A percentile compares a stretch with the other conserved stretches of the same genome.
phyloP scores from a whole-genome alignment of 768 basidiomycete species.

The Psilocybe tampanensis region DNA sequence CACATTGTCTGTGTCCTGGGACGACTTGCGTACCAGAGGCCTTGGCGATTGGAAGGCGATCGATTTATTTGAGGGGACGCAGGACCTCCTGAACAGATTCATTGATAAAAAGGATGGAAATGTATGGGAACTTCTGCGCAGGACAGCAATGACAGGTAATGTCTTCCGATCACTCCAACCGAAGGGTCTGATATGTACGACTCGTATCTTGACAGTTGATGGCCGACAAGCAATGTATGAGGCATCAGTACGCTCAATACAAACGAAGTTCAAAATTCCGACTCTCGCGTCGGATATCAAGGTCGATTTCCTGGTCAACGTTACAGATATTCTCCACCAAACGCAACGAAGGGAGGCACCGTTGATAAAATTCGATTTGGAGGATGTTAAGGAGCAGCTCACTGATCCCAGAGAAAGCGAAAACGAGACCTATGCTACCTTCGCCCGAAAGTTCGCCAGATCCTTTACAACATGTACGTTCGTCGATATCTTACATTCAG shows the following conservation, averaged over 20 bases:
- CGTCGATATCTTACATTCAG: neutral
- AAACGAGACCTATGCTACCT: too few relatives aligned
- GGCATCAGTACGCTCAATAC: neutral
- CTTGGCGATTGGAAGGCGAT: constrained; percentile 7
- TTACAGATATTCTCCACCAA: too few relatives aligned
- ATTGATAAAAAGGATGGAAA: neutral
- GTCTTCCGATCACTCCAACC: neutral
- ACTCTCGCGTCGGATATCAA: neutral
- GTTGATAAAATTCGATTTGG: too few relatives aligned
- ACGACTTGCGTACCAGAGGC: neutral
- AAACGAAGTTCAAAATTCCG: neutral
- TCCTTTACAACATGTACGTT: neutral
- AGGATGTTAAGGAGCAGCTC: too few relatives aligned
- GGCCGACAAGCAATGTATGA: constrained; percentile 12
- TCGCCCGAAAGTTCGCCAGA: neutral
- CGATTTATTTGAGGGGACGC: constrained; percentile 9
- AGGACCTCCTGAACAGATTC: neutral
- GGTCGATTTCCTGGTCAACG: too few relatives aligned
- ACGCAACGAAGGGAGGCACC: too few relatives aligned
- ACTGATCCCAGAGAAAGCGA: too few relatives aligned
- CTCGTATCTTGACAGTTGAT: neutral
- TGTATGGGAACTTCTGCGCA: neutral
- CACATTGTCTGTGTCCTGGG: constrained; percentile 11
- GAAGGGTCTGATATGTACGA: neutral
- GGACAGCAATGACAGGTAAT: constrained; percentile 5